A percentile compares a stretch with the other conserved stretches of the same genome.
These are phyloP conservation scores for Rhynchosporium agropyri DNA, from an alignment of 2,329 filamentous ascomycete genomes.

Conservation along the genomic window DNA sequence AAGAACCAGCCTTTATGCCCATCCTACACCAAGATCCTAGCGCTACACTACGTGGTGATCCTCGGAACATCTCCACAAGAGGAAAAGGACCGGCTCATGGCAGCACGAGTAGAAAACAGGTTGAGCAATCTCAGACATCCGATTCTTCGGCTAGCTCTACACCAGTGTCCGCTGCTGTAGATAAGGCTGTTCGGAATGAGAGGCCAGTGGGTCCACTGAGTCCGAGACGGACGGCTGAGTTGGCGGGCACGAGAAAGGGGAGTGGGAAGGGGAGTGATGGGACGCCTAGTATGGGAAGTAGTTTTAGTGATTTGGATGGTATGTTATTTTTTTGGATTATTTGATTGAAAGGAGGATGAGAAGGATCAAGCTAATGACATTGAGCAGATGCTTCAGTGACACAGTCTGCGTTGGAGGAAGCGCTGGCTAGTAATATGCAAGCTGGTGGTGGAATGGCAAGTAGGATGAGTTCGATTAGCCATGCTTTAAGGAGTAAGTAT, in stretches of 20 bases:
- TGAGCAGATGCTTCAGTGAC: conserved; percentile 71
- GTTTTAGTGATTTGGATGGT: conserved; percentile 84
- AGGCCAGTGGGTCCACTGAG: conserved; percentile 51
- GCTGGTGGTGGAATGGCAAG: conserved; percentile 60
- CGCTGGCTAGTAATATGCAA: conserved; percentile 71
- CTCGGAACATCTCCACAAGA: conserved; percentile 25
- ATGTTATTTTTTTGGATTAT: conserved; percentile 31
- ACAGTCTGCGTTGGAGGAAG: conserved; percentile 79
- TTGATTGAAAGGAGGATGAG: no score
- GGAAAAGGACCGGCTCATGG: conserved; percentile 23
- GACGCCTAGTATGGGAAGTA: conserved; percentile 80
- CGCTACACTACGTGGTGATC: conserved; percentile 39
- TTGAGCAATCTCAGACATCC: conserved; percentile 49
- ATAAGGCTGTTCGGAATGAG: conserved; percentile 26
- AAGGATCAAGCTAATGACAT: conserved; percentile 2
- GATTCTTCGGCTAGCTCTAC: conserved; percentile 63
- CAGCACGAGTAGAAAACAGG: conserved; percentile 23
- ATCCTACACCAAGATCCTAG: conserved; percentile 39
- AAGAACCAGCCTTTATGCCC: conserved; percentile 41
- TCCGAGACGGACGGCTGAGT: conserved; percentile 61
- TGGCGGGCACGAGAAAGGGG: conserved; percentile 55
- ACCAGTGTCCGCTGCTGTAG: conserved; percentile 18
- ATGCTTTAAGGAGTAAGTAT: conserved; percentile 66
- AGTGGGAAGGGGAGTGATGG: conserved; percentile 67
- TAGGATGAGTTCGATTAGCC: conserved; percentile 69